Evolutionary conservation across 768 basidiomycete genomes (phyloP).

Genomic region (Pulveroboletus ravenelii): DNA sequence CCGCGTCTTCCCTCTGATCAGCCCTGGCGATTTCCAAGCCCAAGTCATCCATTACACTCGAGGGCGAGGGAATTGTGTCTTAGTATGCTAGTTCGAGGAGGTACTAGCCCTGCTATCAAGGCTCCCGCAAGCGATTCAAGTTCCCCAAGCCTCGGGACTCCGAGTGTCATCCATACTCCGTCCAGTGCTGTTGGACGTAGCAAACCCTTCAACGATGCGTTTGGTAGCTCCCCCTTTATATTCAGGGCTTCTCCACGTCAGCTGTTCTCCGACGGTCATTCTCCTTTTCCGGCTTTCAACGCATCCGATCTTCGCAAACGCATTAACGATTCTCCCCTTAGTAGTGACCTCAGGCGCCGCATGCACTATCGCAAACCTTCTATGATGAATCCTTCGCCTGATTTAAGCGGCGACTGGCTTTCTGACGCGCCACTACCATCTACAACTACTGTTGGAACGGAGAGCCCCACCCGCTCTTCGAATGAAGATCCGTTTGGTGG

Average conservation of each 20-base stretch:
- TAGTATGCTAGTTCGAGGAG: conserved; percentile 54
- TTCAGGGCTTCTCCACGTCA: conserved; percentile 41
- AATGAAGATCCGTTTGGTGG: conserved; percentile 45
- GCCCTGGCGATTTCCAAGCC: conserved; percentile 78
- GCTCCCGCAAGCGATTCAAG: conserved; percentile 25
- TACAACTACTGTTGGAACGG: conserved; percentile 14
- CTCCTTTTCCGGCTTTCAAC: conserved; percentile 30
- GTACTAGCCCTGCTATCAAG: conserved; percentile 45
- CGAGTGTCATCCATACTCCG: conserved; percentile 29
- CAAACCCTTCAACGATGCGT: conserved; percentile 27
- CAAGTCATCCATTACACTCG: conserved; percentile 71
- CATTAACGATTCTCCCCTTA: conserved; percentile 47
- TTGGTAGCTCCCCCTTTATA: conserved; percentile 34
- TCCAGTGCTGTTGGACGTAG: conserved; percentile 22
- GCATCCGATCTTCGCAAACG: conserved; percentile 33
- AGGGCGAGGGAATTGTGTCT: conserved; percentile 60
- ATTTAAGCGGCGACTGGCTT: conserved; percentile 26
- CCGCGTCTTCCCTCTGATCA: conserved; percentile 72
- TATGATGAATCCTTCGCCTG: conserved; percentile 24
- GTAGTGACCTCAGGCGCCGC: conserved; percentile 28
- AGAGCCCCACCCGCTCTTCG: conserved; percentile 26
- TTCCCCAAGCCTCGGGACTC: conserved; percentile 27
- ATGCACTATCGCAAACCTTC: conserved; percentile 26
- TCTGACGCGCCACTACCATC: conserved; percentile 30
- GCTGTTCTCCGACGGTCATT: conserved; percentile 34